Percentiles rank a stretch among this genome's conserved stretches.
Conservation (phyloP, 495 filamentous ascomycete genomes). For the Xylaria grammica region DNA sequence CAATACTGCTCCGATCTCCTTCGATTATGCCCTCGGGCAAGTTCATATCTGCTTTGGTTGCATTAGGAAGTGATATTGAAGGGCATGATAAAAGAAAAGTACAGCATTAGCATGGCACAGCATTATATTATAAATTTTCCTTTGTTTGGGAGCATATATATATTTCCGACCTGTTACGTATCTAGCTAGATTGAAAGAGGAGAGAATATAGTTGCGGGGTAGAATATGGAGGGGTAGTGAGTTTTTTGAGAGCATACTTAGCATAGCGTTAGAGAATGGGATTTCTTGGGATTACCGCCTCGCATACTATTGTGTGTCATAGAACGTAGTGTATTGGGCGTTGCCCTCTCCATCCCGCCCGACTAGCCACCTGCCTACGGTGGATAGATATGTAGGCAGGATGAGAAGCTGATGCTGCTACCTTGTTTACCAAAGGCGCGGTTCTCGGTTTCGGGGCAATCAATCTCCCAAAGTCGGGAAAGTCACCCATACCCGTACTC, state of each 20-base stretch:
- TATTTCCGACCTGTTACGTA: not conserved
- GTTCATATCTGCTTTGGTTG: not conserved
- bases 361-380: too few species aligned
- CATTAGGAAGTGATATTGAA: not conserved
- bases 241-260: not conserved
- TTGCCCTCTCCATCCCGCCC: too few species aligned
- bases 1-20: not conserved
- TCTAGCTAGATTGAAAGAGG: not conserved
- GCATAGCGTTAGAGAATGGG: not conserved
- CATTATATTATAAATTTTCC: conserved; percentile 3
- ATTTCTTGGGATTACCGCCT: too few species aligned
- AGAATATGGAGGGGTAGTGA: too few species aligned
- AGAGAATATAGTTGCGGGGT: not conserved
- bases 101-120: conserved; percentile 5
- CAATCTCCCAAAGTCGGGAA: conserved; percentile 47
- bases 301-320: too few species aligned
- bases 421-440: conserved; percentile 51
- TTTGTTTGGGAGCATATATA: conserved; percentile 5
- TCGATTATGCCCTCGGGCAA: not conserved
- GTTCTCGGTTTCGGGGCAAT: conserved; percentile 50
- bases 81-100: conserved; percentile 6
- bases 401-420: too few species aligned
- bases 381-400: too few species aligned
- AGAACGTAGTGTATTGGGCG: too few species aligned
- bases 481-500: conserved; percentile 35